Conservation (phyloP, 1,284 basidiomycete genomes). For the Phellopilus nigrolimitatus region DNA sequence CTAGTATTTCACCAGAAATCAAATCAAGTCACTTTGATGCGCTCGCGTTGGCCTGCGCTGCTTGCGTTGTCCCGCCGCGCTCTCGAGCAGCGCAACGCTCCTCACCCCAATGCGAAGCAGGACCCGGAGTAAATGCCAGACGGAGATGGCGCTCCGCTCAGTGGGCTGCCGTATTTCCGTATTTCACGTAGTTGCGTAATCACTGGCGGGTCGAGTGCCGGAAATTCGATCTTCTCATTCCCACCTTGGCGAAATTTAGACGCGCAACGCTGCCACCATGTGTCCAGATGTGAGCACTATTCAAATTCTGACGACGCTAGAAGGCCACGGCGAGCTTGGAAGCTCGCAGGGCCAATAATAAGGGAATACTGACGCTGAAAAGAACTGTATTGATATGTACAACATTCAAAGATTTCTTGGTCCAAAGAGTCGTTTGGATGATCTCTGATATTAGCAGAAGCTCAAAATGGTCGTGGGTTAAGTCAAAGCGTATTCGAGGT, state of each 20-base stretch:
- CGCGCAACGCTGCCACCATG: neutral
- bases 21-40: conserved; percentile 26
- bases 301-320: neutral
- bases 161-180: conserved; percentile 27
- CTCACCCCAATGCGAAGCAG: neutral
- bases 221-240: neutral
- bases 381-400: too few species aligned
- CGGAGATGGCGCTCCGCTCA: conserved; percentile 26
- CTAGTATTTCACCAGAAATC: conserved; percentile 12
- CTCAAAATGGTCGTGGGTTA: too few species aligned
- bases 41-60: too few species aligned
- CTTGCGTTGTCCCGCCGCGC: conserved; percentile 10
- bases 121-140: conserved; percentile 13
- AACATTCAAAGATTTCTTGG: too few species aligned
- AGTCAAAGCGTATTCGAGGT: too few species aligned
- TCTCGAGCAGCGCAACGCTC: conserved; percentile 20
- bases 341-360: neutral
- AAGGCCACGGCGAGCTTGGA: neutral
- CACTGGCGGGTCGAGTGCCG: conserved; percentile 25
- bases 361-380: neutral
- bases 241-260: neutral
- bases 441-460: too few species aligned
- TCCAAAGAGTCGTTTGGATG: too few species aligned
- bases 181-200: conserved; percentile 27
- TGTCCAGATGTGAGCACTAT: too few species aligned